Percentiles rank a stretch among this genome's conserved stretches.
phyloP scores from a whole-genome alignment of 352 stramenopile genomes.

The Pythium pyrilobum region DNA sequence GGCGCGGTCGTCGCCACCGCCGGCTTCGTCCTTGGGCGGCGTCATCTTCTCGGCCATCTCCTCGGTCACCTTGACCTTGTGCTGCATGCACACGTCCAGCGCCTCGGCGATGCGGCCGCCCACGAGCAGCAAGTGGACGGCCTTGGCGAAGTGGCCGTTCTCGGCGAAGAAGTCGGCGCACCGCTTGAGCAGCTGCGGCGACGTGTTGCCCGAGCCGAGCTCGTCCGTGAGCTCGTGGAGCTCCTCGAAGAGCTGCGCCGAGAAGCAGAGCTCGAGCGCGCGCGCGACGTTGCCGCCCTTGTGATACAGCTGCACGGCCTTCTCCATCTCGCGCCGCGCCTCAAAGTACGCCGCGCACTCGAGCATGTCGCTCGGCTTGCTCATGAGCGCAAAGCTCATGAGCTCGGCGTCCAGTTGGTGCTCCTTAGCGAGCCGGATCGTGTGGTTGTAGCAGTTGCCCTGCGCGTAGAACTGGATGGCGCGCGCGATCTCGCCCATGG shows the following conservation, averaged over 20 bases:
- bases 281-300: constrained; percentile 89
- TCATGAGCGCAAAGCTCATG: constrained; percentile 91
- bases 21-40: constrained; percentile 67
- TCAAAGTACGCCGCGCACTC: constrained; percentile 92
- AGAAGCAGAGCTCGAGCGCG: constrained; percentile 93
- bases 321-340: constrained; percentile 88
- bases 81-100: constrained; percentile 86
- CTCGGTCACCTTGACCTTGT: constrained; percentile 89
- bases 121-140: constrained; percentile 86
- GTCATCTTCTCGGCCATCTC: constrained; percentile 92
- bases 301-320: constrained; percentile 92
- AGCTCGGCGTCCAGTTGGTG: constrained; percentile 88
- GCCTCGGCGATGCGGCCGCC: constrained; percentile 67
- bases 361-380: constrained; percentile 79
- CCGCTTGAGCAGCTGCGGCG: constrained; percentile 80
- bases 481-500: constrained; percentile 67
- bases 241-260: constrained; percentile 84
- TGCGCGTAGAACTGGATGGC: constrained; percentile 91
- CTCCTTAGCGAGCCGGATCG: constrained; percentile 89
- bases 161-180: constrained; percentile 92
- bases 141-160: constrained; percentile 90
- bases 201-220: constrained; percentile 55
- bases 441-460: constrained; percentile 91
- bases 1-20: constrained; percentile 28
- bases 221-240: constrained; percentile 84